A percentile compares a stretch with the other conserved stretches of the same genome.
phyloP scores from a whole-genome alignment of 148 eudicot genomes.

The Fagopyrum homotropicum region DNA sequence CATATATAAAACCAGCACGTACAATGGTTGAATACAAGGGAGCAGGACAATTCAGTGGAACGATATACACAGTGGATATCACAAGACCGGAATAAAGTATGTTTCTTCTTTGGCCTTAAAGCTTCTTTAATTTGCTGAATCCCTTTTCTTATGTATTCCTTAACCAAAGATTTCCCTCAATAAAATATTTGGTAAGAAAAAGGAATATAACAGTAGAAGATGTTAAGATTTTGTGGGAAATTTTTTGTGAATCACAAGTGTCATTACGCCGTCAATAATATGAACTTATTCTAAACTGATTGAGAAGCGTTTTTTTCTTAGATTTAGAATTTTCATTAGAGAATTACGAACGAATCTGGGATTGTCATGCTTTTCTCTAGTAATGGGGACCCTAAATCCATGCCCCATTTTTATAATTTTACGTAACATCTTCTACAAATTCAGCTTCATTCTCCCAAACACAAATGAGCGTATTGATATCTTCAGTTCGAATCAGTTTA shows the following conservation, averaged over 20 bases:
- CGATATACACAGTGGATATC: neutral
- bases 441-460: too few relatives aligned
- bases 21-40: neutral
- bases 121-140: neutral
- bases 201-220: neutral
- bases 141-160: neutral
- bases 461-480: too few relatives aligned
- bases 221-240: neutral
- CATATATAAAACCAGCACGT: neutral
- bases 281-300: neutral
- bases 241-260: neutral
- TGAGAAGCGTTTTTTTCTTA: neutral
- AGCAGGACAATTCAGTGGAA: neutral
- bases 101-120: neutral
- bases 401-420: too few relatives aligned
- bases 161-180: neutral
- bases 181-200: neutral
- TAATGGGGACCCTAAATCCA: too few relatives aligned
- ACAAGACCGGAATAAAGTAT: neutral
- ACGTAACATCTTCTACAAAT: too few relatives aligned
- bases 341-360: too few relatives aligned
- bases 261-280: neutral
- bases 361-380: too few relatives aligned
- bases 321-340: too few relatives aligned
- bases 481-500: too few relatives aligned